phyloP scores from a whole-genome alignment of 1,284 basidiomycete genomes.

The Papiliotrema terrestris region DNA sequence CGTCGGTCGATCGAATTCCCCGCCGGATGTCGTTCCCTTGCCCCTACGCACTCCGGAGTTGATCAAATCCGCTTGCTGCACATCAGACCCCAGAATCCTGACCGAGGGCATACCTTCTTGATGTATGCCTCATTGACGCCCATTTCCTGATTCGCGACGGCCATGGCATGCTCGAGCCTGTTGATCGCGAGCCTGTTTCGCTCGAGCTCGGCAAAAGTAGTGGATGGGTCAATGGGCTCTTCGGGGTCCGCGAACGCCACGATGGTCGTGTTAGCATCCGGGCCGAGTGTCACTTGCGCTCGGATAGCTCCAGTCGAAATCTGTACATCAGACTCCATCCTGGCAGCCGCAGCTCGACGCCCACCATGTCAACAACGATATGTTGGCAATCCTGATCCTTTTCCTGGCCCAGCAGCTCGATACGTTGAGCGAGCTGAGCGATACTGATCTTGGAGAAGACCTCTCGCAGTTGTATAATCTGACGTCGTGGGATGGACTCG shows the following conservation, averaged over 20 bases:
- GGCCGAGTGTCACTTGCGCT: constrained; percentile 14
- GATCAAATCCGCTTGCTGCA: constrained; percentile 18
- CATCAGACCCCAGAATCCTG: not conserved
- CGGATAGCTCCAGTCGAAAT: constrained; percentile 15
- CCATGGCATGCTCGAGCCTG: constrained; percentile 25
- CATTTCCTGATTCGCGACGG: constrained; percentile 15
- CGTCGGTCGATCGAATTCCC: too few species aligned
- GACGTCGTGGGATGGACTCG: constrained; percentile 25
- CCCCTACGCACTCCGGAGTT: not conserved
- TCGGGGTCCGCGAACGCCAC: constrained; percentile 31
- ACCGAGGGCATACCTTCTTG: constrained; percentile 21
- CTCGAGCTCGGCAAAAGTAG: constrained; percentile 14
- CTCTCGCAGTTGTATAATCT: constrained; percentile 29
- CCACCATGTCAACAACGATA: constrained; percentile 30
- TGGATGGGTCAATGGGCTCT: constrained; percentile 11
- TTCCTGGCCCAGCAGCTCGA: not conserved
- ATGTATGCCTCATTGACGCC: constrained; percentile 32
- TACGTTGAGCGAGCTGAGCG: too few species aligned
- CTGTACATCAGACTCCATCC: constrained; percentile 6
- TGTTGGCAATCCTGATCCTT: constrained; percentile 2
- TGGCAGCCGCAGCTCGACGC: constrained; percentile 1
- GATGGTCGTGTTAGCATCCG: constrained; percentile 9
- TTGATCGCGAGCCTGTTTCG: constrained; percentile 13
- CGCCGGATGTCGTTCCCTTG: too few species aligned
- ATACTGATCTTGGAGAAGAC: constrained; percentile 25